phyloP scores from a whole-genome alignment of 2,329 filamentous ascomycete genomes.

The Pyrenochaeta sp. region DNA sequence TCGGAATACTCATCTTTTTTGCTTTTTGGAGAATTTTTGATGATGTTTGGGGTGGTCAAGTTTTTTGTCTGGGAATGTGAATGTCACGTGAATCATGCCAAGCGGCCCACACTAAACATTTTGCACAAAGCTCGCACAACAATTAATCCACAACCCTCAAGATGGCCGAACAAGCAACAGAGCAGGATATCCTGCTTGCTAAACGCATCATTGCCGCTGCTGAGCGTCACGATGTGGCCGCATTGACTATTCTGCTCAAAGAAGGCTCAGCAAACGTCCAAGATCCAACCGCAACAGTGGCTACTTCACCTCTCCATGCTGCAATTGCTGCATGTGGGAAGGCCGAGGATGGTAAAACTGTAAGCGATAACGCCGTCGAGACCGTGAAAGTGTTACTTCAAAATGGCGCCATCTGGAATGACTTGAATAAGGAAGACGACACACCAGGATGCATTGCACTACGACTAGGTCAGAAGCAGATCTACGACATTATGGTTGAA shows the following conservation, averaged over 20 bases:
- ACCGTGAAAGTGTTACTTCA: slow-evolving; percentile 43
- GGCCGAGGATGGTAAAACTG: slow-evolving; percentile 38
- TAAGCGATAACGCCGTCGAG: slow-evolving; percentile 33
- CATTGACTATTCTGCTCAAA: slow-evolving; percentile 44
- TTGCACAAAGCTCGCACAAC: slow-evolving; percentile 18
- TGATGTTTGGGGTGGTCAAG: too few species aligned
- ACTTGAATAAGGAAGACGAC: slow-evolving; percentile 48
- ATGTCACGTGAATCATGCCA: too few species aligned
- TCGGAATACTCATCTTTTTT: slow-evolving; percentile 13
- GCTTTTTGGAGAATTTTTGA: not conserved
- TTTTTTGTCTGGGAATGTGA: too few species aligned
- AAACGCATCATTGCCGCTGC: slow-evolving; percentile 48
- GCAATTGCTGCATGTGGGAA: slow-evolving; percentile 43
- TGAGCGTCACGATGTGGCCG: slow-evolving; percentile 43
- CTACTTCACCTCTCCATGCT: slow-evolving; percentile 46
- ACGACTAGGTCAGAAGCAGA: slow-evolving; percentile 40
- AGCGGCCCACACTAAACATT: slow-evolving; percentile 10
- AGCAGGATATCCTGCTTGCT: slow-evolving; percentile 46
- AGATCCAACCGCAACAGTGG: slow-evolving; percentile 42
- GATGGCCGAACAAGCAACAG: slow-evolving; percentile 44
- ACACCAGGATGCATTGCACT: slow-evolving; percentile 48
- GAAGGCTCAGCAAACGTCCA: slow-evolving; percentile 48
- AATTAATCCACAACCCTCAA: slow-evolving; percentile 15
- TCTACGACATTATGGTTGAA: slow-evolving; percentile 48
- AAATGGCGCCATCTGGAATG: slow-evolving; percentile 51